These are phyloP conservation scores for Glebionis coronaria DNA, from an alignment of 129 eudicot genomes.

Conservation along the genomic window DNA sequence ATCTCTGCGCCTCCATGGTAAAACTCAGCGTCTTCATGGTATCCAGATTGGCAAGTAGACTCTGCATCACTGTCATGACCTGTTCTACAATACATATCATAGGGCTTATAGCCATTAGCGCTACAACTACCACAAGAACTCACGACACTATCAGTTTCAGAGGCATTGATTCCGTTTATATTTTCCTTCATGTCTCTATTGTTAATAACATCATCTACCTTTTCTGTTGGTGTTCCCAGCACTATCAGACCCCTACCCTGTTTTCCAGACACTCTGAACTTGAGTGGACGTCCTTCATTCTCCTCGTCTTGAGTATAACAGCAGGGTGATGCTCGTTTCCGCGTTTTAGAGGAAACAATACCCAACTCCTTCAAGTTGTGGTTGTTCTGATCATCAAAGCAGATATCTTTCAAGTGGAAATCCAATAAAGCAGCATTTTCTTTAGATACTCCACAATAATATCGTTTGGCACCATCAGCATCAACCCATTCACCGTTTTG, in stretches of 20 bases:
- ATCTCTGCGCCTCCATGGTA: too few species aligned
- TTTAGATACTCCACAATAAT: not conserved
- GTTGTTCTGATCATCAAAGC: constrained; percentile 18
- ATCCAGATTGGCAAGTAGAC: constrained; percentile 40
- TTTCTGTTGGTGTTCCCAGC: constrained; percentile 18
- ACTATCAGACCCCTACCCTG: constrained; percentile 28
- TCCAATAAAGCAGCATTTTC: constrained; percentile 19
- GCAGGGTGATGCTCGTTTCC: constrained; percentile 43
- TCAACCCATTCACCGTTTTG: constrained; percentile 16
- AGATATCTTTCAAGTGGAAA: constrained; percentile 19
- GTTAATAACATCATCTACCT: constrained; percentile 43
- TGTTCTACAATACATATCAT: constrained; percentile 27
- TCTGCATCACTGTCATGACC: constrained; percentile 67
- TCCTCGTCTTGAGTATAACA: constrained; percentile 28
- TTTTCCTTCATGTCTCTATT: constrained; percentile 20
- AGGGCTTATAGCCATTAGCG: constrained; percentile 29
- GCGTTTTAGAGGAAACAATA: constrained; percentile 26
- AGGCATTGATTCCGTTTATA: constrained; percentile 36
- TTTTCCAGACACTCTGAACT: constrained; percentile 25
- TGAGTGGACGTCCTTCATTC: not conserved
- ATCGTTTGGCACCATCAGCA: not conserved
- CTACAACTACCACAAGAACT: constrained; percentile 74
- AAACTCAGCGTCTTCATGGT: constrained; percentile 1
- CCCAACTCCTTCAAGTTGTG: constrained; percentile 24
- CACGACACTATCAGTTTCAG: constrained; percentile 40